phyloP scores from a whole-genome alignment of 768 basidiomycete species.

The Albatrellus ellisii region DNA sequence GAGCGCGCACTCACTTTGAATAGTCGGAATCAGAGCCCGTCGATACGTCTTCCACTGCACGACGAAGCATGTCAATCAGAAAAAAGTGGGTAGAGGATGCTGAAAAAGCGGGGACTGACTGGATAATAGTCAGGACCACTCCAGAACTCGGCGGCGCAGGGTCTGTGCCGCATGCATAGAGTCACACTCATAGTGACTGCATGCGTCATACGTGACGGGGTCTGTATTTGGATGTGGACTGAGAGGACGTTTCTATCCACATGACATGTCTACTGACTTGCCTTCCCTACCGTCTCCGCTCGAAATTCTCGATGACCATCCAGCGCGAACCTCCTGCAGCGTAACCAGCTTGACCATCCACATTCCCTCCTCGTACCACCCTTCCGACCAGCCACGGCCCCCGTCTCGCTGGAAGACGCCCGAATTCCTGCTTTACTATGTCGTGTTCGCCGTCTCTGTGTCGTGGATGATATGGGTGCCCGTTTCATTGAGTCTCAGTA shows the following conservation, averaged over 20 bases:
- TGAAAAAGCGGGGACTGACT: not conserved
- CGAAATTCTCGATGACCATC: slow-evolving; percentile 2
- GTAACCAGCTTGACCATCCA: slow-evolving; percentile 41
- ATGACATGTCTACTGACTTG: slow-evolving; percentile 21
- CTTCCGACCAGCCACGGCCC: slow-evolving; percentile 18
- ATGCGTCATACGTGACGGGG: no score
- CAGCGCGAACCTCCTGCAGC: slow-evolving; percentile 18
- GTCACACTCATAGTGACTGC: no score
- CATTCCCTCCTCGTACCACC: slow-evolving; percentile 31
- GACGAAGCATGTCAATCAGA: slow-evolving; percentile 20
- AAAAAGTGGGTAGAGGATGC: no score
- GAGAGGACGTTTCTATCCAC: no score
- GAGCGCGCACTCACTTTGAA: slow-evolving; percentile 55
- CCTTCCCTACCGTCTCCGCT: slow-evolving; percentile 7
- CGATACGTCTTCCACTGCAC: slow-evolving; percentile 71
- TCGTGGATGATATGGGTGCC: slow-evolving; percentile 72
- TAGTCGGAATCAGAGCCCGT: slow-evolving; percentile 94
- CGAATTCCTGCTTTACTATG: slow-evolving; percentile 72
- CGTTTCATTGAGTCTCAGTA: slow-evolving; percentile 59
- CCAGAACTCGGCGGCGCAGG: not conserved
- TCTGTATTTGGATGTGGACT: no score
- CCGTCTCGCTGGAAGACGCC: slow-evolving; percentile 61
- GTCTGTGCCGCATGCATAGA: no score
- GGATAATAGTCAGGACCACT: not conserved
- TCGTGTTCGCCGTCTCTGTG: slow-evolving; percentile 45